phyloP scores from a whole-genome alignment of 306 rosid genomes.

The Cyclanthera cordifolia region DNA sequence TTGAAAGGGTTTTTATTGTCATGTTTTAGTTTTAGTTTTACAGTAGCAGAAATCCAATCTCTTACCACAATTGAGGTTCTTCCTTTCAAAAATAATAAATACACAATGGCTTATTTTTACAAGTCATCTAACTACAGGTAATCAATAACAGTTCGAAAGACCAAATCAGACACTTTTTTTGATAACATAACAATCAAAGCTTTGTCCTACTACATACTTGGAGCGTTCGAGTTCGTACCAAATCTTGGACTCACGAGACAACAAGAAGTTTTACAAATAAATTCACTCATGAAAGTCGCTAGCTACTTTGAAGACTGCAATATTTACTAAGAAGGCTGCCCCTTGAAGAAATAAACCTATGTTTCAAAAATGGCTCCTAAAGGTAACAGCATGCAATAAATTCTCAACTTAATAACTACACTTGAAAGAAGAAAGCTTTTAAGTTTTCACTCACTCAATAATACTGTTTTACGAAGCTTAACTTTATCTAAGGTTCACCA shows the following conservation, averaged over 20 bases:
- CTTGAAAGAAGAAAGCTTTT: not conserved
- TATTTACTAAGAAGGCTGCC: too few species aligned
- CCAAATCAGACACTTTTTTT: not conserved
- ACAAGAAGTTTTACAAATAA: too few species aligned
- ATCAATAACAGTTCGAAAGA: not conserved
- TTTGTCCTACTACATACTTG: too few species aligned
- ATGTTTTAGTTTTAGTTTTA: not conserved
- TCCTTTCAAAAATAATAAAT: too few species aligned
- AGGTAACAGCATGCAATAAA: not conserved
- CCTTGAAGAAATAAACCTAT: too few species aligned
- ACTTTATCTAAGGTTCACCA: slow-evolving; percentile 5
- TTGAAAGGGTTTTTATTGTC: not conserved
- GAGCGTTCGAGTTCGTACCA: too few species aligned
- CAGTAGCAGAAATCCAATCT: not conserved
- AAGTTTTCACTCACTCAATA: not conserved
- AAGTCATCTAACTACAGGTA: not conserved
- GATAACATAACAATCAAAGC: too few species aligned
- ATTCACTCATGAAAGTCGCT: too few species aligned
- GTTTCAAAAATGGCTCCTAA: not conserved
- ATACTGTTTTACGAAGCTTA: not conserved
- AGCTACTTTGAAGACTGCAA: too few species aligned
- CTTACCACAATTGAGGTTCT: not conserved
- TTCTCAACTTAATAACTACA: not conserved
- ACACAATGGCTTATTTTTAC: not conserved
- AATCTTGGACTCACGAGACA: too few species aligned